These are phyloP conservation scores for Thyridium curvatum DNA, from an alignment of 2,329 filamentous ascomycete genomes.

Conservation along the genomic window DNA sequence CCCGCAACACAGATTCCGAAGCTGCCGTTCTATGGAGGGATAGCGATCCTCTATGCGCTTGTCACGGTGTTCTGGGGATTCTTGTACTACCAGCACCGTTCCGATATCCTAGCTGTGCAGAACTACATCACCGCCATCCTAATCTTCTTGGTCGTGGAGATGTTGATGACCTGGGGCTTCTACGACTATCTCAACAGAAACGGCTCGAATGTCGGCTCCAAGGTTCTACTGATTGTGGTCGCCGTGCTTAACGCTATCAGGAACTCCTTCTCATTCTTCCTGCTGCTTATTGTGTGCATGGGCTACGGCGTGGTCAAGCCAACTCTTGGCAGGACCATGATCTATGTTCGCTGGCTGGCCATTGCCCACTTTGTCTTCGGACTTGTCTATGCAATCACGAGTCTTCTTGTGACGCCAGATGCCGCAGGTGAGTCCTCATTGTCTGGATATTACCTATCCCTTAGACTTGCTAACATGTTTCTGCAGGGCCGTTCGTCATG, in stretches of 20 bases:
- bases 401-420: constrained; percentile 82
- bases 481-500: constrained; percentile 75
- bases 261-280: constrained; percentile 98
- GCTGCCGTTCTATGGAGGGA: constrained; percentile 90
- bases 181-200: constrained; percentile 94
- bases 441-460: too few relatives aligned
- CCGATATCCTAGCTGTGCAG: constrained; percentile 93
- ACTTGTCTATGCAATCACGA: constrained; percentile 85
- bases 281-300: constrained; percentile 98
- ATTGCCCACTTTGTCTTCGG: constrained; percentile 93
- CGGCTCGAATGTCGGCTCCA: constrained; percentile 75
- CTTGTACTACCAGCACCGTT: constrained; percentile 87
- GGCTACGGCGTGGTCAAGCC: constrained; percentile 97
- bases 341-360: constrained; percentile 84
- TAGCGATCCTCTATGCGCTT: constrained; percentile 89
- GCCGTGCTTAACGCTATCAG: constrained; percentile 86
- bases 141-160: constrained; percentile 88
- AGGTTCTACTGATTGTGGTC: constrained; percentile 84
- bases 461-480: too few relatives aligned
- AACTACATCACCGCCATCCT: constrained; percentile 99
- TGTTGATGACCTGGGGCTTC: constrained; percentile 98
- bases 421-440: constrained; percentile 65
- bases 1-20: constrained; percentile 95
- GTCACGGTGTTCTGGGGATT: constrained; percentile 87
- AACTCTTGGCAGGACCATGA: constrained; percentile 86